Base-by-base conservation (phyloP, 257 asterid species). In the Salvia splendens region DNA sequence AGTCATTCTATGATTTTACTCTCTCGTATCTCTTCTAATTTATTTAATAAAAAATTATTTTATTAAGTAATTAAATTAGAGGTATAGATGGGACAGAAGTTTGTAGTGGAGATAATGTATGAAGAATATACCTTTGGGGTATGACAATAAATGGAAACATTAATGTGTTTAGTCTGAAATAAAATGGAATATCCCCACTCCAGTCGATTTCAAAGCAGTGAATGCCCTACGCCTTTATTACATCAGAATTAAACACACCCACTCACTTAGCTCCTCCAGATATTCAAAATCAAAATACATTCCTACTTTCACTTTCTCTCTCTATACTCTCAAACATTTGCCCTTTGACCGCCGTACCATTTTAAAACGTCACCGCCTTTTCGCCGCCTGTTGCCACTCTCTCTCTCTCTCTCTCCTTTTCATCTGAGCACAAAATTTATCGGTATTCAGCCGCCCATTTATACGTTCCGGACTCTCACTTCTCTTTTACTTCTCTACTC, bases 261-360 rank as follows among this genome's bases (percentile, higher is more conserved):
- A 24, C 0, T n/a, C n/a, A n/a, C n/a, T n/a, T n/a, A n/a, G n/a
- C n/a, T n/a, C n/a, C 30, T 24, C 30, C 79, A 63, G 63, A 63
- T 68, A 62, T 69, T 60, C 16, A 60, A 67, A 67, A 24, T 50
- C 63, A 32, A 46, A 28, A 30, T 40, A 20, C n/a, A n/a, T n/a
- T n/a, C n/a, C n/a, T n/a, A n/a, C n/a, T n/a, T n/a, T 6, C 24
- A 12, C 15, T 48, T 2, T 49, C 71, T 61, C 65, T 67, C 68
- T 72, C 69, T 60, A 40, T 35, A 36, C 20, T 17, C 20, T 1
- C n/a, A n/a, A n/a, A 40, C 20, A 8, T 70, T 20, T 46, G 16
- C 66, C 72, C 78, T 75, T 80, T 80, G 85, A 80, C 85, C 82
- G 66, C 80, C 85, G 85, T 80, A 80, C 85, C 58, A 63, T 73